phyloP scores from a whole-genome alignment of 805 yeast species.

The Zygotorulaspora chibaensis region DNA sequence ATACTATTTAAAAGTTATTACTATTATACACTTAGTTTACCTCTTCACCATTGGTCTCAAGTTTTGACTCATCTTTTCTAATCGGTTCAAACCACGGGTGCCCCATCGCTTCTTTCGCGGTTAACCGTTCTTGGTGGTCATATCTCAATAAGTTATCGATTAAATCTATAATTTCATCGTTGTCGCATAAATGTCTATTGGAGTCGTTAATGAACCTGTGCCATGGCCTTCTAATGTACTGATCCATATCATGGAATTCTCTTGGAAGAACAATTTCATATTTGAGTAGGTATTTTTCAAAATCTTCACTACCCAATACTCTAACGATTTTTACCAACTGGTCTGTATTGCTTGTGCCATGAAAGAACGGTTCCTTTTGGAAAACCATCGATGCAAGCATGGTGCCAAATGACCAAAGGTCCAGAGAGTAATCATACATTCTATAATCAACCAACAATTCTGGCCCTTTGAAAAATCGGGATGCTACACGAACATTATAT shows the following conservation, averaged over 20 bases:
- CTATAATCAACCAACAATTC: slow-evolving; percentile 81
- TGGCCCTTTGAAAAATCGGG: slow-evolving; percentile 90
- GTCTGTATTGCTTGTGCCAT: slow-evolving; percentile 86
- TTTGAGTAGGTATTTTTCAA: slow-evolving; percentile 62
- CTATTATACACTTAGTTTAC: background rate
- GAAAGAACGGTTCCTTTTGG: slow-evolving; percentile 87
- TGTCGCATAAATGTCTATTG: slow-evolving; percentile 59
- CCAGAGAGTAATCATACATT: slow-evolving; percentile 86
- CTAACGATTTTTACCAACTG: slow-evolving; percentile 86
- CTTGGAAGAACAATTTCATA: slow-evolving; percentile 66
- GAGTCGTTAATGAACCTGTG: slow-evolving; percentile 61
- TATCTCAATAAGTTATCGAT: slow-evolving; percentile 74
- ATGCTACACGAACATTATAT: slow-evolving; percentile 90
- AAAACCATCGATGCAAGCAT: slow-evolving; percentile 88
- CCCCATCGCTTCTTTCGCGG: slow-evolving; percentile 83
- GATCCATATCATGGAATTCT: slow-evolving; percentile 75
- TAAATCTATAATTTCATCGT: slow-evolving; percentile 72
- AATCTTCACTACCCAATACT: slow-evolving; percentile 80
- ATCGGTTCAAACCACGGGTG: slow-evolving; percentile 42
- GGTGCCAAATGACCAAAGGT: slow-evolving; percentile 92
- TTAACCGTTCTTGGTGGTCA: slow-evolving; percentile 83
- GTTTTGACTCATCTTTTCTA: slow-evolving; percentile 9
- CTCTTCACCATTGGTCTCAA: background rate
- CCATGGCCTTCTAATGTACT: slow-evolving; percentile 86
- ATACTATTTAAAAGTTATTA: background rate